Conservation (phyloP, 2,329 filamentous ascomycete genomes). For the Ampelomyces quisqualis region DNA sequence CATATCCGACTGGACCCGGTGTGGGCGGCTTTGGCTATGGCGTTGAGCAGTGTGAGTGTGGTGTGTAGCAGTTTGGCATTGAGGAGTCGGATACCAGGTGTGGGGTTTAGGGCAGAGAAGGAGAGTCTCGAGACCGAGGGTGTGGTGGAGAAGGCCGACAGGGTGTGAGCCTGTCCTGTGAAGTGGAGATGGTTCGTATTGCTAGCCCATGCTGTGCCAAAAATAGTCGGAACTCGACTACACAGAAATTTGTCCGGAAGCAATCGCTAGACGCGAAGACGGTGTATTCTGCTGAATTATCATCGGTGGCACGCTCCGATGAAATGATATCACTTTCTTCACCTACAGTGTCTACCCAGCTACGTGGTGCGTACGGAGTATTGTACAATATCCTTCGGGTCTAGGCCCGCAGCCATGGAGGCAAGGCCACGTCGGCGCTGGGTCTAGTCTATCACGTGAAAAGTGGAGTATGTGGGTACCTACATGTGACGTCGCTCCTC, state of each 20-base stretch:
- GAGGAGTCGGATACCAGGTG: slow-evolving; percentile 51
- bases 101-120: slow-evolving; percentile 46
- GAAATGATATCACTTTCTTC: too few relatives aligned
- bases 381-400: too few relatives aligned
- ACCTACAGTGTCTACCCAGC: neutral
- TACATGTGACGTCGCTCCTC: too few relatives aligned
- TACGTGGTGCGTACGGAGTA: neutral
- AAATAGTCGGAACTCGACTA: neutral
- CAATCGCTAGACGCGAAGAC: too few relatives aligned
- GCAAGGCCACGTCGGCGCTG: slow-evolving; percentile 10
- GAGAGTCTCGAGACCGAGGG: slow-evolving; percentile 1
- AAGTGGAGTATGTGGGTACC: slow-evolving; percentile 6
- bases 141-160: neutral
- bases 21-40: slow-evolving; percentile 92
- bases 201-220: neutral
- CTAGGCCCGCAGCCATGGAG: neutral
- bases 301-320: too few relatives aligned
- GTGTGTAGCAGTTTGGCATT: slow-evolving; percentile 77
- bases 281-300: too few relatives aligned
- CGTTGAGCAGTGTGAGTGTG: slow-evolving; percentile 85
- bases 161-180: neutral
- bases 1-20: slow-evolving; percentile 71
- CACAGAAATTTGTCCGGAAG: too few relatives aligned
- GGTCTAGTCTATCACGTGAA: slow-evolving; percentile 3
- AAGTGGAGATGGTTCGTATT: neutral